Percentiles rank a stretch among this genome's conserved stretches.
Conservation (phyloP, 1,284 basidiomycete species). For the Malassezia caprae region DNA sequence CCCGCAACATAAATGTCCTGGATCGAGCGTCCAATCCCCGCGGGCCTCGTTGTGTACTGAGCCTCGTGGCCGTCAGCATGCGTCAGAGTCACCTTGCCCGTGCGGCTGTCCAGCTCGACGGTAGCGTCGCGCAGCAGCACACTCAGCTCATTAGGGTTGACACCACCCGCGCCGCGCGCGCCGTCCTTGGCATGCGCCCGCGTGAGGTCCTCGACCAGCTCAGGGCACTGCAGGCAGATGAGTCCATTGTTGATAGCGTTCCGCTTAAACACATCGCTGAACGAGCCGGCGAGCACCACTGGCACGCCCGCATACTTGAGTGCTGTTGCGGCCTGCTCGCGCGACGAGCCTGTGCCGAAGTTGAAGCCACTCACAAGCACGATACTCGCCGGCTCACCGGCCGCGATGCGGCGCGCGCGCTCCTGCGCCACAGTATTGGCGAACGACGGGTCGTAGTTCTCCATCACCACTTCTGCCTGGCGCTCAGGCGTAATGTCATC, state of each 20-base stretch:
- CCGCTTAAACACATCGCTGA: slow-evolving; percentile 98
- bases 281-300: slow-evolving; percentile 86
- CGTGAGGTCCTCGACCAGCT: slow-evolving; percentile 77
- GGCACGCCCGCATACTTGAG: slow-evolving; percentile 87
- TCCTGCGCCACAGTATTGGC: slow-evolving; percentile 64
- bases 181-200: slow-evolving; percentile 62
- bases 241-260: slow-evolving; percentile 98
- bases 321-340: slow-evolving; percentile 95
- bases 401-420: slow-evolving; percentile 24
- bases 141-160: slow-evolving; percentile 27
- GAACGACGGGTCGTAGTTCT: slow-evolving; percentile 92
- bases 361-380: slow-evolving; percentile 90
- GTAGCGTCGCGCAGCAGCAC: slow-evolving; percentile 30
- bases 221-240: slow-evolving; percentile 84
- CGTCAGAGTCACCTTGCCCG: slow-evolving; percentile 21
- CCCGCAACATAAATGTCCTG: slow-evolving; percentile 47
- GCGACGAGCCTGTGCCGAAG: slow-evolving; percentile 96
- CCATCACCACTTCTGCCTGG: slow-evolving; percentile 88
- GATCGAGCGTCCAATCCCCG: slow-evolving; percentile 41
- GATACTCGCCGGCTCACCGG: slow-evolving; percentile 52
- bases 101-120: slow-evolving; percentile 24
- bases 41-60: slow-evolving; percentile 32
- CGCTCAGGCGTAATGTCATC: slow-evolving; percentile 92
- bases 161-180: slow-evolving; percentile 54
- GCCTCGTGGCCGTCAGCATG: slow-evolving; percentile 17